A percentile compares a stretch with the other conserved stretches of the same genome.
phyloP scores from a whole-genome alignment of 2,329 filamentous ascomycete species.

The Mycosphaerella sp. region DNA sequence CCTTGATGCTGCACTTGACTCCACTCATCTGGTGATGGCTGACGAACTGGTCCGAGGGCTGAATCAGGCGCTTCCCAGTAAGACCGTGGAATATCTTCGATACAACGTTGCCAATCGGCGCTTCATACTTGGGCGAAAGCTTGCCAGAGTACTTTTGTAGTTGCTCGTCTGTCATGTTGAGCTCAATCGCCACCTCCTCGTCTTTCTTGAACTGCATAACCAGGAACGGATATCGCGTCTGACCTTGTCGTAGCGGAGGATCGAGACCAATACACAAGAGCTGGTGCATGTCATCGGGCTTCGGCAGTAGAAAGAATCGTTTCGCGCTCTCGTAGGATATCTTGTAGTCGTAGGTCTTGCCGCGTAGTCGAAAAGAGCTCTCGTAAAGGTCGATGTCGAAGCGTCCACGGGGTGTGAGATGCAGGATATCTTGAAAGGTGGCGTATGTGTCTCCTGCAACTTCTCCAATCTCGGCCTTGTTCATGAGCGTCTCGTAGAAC shows the following conservation, averaged over 20 bases:
- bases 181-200: constrained; percentile 90
- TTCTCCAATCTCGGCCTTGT: constrained; percentile 98
- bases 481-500: constrained; percentile 98
- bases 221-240: constrained; percentile 95
- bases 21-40: constrained; percentile 90
- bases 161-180: constrained; percentile 91
- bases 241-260: constrained; percentile 89
- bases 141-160: constrained; percentile 88
- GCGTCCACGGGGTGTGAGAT: constrained; percentile 95
- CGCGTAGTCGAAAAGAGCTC: constrained; percentile 88
- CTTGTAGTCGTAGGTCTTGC: constrained; percentile 99
- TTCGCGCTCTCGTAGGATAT: constrained; percentile 97
- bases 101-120: constrained; percentile 86
- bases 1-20: constrained; percentile 99
- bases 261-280: constrained; percentile 93
- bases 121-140: constrained; percentile 82
- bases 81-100: constrained; percentile 92
- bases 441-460: constrained; percentile 98
- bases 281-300: constrained; percentile 95
- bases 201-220: constrained; percentile 99
- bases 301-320: constrained; percentile 97
- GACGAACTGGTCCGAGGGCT: constrained; percentile 87
- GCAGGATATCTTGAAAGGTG: constrained; percentile 91
- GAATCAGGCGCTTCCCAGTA: constrained; percentile 89
- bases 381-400: constrained; percentile 99